phyloP scores from a whole-genome alignment of 2,329 filamentous ascomycete genomes.

The Diaporthe sp. region DNA sequence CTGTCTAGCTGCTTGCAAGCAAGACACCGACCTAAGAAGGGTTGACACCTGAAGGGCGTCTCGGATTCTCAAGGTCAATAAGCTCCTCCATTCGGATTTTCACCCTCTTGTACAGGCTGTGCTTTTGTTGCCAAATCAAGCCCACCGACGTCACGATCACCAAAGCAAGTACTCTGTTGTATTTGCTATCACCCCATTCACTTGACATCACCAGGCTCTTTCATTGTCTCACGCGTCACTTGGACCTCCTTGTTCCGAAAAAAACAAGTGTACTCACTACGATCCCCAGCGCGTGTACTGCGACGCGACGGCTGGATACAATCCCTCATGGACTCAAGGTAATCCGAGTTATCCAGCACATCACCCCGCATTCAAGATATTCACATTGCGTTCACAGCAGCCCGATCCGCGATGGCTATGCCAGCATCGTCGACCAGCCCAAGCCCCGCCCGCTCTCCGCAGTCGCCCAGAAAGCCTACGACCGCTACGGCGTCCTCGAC shows the following conservation, averaged over 20 bases:
- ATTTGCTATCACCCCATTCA: neutral
- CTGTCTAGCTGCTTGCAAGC: no score
- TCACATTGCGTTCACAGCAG: neutral
- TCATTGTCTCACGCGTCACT: no score
- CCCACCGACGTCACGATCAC: neutral
- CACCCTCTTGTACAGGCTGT: neutral
- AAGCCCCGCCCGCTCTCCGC: neutral
- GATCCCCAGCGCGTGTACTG: no score
- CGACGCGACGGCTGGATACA: no score
- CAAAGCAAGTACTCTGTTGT: neutral
- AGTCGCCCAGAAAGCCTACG: constrained; percentile 6
- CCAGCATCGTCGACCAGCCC: neutral
- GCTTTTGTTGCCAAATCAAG: neutral
- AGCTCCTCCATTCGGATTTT: neutral
- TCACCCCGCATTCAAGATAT: rapidly evolving
- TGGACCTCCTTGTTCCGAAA: no score
- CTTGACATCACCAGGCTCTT: no score
- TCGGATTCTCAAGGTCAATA: neutral
- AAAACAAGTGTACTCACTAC: no score
- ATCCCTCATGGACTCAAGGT: neutral
- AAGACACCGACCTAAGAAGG: rapidly evolving
- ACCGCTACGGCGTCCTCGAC: constrained; percentile 15
- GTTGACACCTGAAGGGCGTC: neutral
- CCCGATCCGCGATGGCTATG: neutral
- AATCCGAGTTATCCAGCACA: no score